Evolutionary conservation across 352 stramenopile species (phyloP), one percentile per base, ranked within the genome.

Genomic region (Lagenidium giganteum): DNA sequence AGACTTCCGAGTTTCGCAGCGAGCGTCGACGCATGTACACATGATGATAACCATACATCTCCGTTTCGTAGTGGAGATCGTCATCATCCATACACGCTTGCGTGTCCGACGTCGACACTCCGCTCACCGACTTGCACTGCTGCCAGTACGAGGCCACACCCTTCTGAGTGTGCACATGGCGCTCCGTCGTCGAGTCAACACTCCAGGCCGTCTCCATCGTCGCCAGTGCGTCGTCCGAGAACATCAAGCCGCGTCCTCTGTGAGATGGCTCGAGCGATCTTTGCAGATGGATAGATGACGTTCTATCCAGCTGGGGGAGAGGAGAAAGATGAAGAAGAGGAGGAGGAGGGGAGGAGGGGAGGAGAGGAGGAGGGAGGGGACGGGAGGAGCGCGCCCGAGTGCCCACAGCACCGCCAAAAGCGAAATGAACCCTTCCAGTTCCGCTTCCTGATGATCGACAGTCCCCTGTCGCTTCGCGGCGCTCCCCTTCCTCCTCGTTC

Each of bases 1-100:
- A 92, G 17, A 85, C 67, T 6, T 52, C 44, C 11, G 24, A 4
- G 17, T 36, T 35, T 18, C 53, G 48, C 29, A 30, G 30, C 13
- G 46, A 48, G 11, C 35, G 46, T 16, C 46, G 41, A 3, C 36
- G 47, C 40, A 52, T 37, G 42, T 51, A 42, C 6, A 49, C 42
- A 14, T 56, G 49, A 4, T 29, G 47, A 23, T 46, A 51, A 11
- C 52, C 43, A n/a, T 44, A 49, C 9, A 20, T 13, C 11, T 38
- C 32, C 32, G 11, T 18, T 13, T 56, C 45, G 26, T 14, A 18
- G 24, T 28, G 4, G n/a, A n/a, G n/a, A n/a, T n/a, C n/a, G n/a
- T n/a, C n/a, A 5, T 52, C 44, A 13, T 28, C 21, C 30, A 26
- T 27, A 27, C 40, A 44, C 17, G 42, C 41, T 16, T 42, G 41